Evolutionary conservation across 345 rosid species (phyloP).

Genomic region (Euphorbia peplus): DNA sequence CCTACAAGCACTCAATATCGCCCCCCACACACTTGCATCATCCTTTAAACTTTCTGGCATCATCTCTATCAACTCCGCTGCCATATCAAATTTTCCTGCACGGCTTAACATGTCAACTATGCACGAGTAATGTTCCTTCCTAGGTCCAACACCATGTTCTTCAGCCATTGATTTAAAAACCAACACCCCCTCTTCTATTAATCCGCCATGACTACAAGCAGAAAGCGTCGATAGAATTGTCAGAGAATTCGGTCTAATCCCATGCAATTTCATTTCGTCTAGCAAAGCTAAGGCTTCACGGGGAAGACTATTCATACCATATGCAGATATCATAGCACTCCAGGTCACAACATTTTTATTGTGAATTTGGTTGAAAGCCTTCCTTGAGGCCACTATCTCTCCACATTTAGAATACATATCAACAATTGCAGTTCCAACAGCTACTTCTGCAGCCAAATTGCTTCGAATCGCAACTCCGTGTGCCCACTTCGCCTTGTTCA

Average conservation of each 20-base stretch:
- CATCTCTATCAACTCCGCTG: slow-evolving; percentile 43
- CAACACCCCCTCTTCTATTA: slow-evolving; percentile 53
- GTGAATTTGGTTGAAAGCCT: slow-evolving; percentile 46
- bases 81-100: slow-evolving; percentile 53
- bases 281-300: slow-evolving; percentile 48
- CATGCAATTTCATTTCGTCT: slow-evolving; percentile 49
- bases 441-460: slow-evolving; percentile 46
- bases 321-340: slow-evolving; percentile 73
- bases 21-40: slow-evolving; percentile 63
- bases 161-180: slow-evolving; percentile 55
- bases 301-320: slow-evolving; percentile 60
- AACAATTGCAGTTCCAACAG: slow-evolving; percentile 57
- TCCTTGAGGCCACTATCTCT: slow-evolving; percentile 43
- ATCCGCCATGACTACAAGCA: slow-evolving; percentile 74
- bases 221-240: slow-evolving; percentile 60
- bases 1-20: slow-evolving; percentile 59
- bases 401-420: slow-evolving; percentile 74
- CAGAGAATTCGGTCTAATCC: slow-evolving; percentile 45
- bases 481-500: slow-evolving; percentile 56
- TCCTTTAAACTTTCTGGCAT: slow-evolving; percentile 40
- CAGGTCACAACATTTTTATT: slow-evolving; percentile 49
- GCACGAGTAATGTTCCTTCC: slow-evolving; percentile 61
- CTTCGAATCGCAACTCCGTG: slow-evolving; percentile 66
- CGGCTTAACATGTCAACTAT: slow-evolving; percentile 66
- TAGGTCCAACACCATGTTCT: slow-evolving; percentile 34